A percentile compares a stretch with the other conserved stretches of the same genome.
These are phyloP conservation scores for Saccharomyces pastorianus DNA, from an alignment of 1,139 yeast species.

Conservation along the genomic window DNA sequence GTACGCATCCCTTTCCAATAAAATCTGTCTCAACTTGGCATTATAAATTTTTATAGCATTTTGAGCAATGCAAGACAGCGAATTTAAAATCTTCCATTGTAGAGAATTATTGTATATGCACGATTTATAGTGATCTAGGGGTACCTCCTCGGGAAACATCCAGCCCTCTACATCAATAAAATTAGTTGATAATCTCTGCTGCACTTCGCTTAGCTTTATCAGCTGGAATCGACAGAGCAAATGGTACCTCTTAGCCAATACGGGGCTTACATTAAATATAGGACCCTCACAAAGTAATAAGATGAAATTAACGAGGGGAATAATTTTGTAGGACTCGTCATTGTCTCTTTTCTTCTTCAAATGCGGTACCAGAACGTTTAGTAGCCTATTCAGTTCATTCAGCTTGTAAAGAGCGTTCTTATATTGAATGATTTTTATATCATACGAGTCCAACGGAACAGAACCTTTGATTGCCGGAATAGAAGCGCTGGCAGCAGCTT, in stretches of 20 bases:
- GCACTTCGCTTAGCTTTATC: constrained; percentile 19
- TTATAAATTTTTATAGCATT: constrained; percentile 45
- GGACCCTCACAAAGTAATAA: constrained; percentile 27
- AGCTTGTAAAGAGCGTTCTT: constrained; percentile 22
- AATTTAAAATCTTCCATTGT: constrained; percentile 23
- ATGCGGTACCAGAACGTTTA: constrained; percentile 19
- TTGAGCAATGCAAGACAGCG: constrained; percentile 16
- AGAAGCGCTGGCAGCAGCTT: constrained; percentile 27
- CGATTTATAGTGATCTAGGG: constrained; percentile 10
- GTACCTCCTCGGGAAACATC: constrained; percentile 11
- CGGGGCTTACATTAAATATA: constrained; percentile 23
- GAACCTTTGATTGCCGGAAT: constrained; percentile 15
- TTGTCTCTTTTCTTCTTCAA: constrained; percentile 10
- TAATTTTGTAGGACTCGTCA: constrained; percentile 15
- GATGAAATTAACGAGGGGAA: constrained; percentile 27
- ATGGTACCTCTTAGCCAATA: constrained; percentile 22
- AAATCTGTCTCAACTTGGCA: constrained; percentile 39
- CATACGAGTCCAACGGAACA: constrained; percentile 20
- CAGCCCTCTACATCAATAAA: not conserved
- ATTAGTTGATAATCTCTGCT: constrained; percentile 11
- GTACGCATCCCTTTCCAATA: constrained; percentile 33
- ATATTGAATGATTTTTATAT: constrained; percentile 26
- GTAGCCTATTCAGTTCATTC: constrained; percentile 18
- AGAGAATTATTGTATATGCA: constrained; percentile 22
- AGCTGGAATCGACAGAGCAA: constrained; percentile 21